Evolutionary conservation across 2,329 filamentous ascomycete genomes (phyloP), one percentile per base, ranked within the genome.

Genomic region (Monilinia aucupariae): DNA sequence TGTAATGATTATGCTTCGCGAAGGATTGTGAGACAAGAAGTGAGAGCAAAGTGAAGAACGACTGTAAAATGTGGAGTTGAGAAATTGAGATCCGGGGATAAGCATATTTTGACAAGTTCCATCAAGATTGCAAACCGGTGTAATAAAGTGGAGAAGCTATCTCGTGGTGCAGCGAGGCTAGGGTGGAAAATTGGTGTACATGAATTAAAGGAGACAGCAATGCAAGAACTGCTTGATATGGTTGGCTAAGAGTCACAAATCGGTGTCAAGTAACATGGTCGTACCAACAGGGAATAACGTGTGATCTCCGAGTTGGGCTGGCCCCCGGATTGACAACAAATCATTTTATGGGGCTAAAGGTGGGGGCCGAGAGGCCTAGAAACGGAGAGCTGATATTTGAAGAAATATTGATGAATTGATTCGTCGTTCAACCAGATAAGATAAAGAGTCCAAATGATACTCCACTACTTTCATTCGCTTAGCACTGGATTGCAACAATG

Each of bases 161-260:
- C 25, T 61, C 27, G 25, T 34, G 25, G 59, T 41, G 34, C n/a
- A 61, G 48, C 37, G 27, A 47, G 27, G 49, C 49, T 7, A 54
- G 49, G 25, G 50, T 54, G 39, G n/a, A 27, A 37, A 54, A 30
- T 39, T 55, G 59, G 27, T 61, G 59, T 61, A 54, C 48, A 61
- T 61, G 27, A 54, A 48, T 22, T 45, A 54, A 37, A 61, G 48
- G 56, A 54, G 39, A 61, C 59, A 47, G 41, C 59, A 27, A 32
- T 32, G 59, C 49, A 55, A n/a, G 10, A 17, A 17, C 41, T 22
- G 34, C 20, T 22, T 55, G n/a, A 9, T 34, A 37, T 55, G 49
- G 54, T 61, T 61, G 49, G 59, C 8, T 55, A 41, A 43, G 7
- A 37, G 10, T 4, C 27, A 34, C 32, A n/a, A 32, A 61, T 61